phyloP scores from a whole-genome alignment of 129 eudicot genomes.

The Glebionis coronaria region DNA sequence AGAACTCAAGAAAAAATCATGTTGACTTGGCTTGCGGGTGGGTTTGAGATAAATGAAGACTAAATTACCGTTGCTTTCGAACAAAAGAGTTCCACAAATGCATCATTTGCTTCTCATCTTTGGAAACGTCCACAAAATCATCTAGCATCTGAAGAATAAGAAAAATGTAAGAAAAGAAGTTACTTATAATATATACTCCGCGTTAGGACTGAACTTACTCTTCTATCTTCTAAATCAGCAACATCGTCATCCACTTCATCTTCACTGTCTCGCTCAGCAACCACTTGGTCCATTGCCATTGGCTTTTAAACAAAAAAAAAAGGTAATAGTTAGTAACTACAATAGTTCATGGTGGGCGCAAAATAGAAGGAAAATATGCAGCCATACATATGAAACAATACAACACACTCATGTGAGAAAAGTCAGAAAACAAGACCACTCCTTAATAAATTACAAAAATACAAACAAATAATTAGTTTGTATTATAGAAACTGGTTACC shows the following conservation, averaged over 20 bases:
- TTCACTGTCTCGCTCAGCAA: constrained; percentile 82
- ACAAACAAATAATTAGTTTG: not conserved
- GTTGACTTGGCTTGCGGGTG: not conserved
- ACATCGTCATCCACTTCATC: constrained; percentile 94
- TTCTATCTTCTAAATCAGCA: constrained; percentile 81
- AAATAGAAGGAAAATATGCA: not conserved
- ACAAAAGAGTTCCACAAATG: constrained; percentile 98
- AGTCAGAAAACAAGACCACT: constrained; percentile 7
- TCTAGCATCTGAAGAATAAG: constrained; percentile 79
- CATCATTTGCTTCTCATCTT: constrained; percentile 91
- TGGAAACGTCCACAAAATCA: constrained; percentile 94
- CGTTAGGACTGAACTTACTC: constrained; percentile 42
- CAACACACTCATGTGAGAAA: too few relatives aligned
- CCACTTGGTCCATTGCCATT: constrained; percentile 77
- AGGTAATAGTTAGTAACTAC: too few relatives aligned
- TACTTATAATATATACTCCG: too few relatives aligned
- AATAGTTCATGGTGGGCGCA: not conserved
- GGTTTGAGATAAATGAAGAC: not conserved
- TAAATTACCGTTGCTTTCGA: constrained; percentile 77
- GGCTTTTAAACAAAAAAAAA: constrained; percentile 42
- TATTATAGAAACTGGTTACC: constrained; percentile 36
- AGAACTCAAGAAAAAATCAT: too few relatives aligned
- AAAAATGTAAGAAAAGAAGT: not conserved
- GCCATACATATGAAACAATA: constrained; percentile 5
- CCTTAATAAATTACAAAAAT: not conserved